Evolutionary conservation across 257 asterid species (phyloP).

Genomic region (Solanum megistacrolobum): DNA sequence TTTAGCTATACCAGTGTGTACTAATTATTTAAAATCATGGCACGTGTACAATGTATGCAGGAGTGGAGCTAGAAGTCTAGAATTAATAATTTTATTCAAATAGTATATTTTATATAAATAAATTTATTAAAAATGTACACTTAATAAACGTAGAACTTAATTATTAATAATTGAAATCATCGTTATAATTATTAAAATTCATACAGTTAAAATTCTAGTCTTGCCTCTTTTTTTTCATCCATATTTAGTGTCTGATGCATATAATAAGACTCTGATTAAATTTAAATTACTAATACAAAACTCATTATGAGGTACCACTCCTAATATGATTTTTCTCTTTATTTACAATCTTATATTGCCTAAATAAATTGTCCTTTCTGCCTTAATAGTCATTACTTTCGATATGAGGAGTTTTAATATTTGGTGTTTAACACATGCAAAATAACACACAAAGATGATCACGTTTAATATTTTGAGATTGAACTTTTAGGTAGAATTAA

Average conservation of each 20-base stretch:
- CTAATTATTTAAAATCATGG: background rate
- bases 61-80: background rate
- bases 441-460: background rate
- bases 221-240: too few species aligned
- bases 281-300: fast-evolving
- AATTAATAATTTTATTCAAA: background rate
- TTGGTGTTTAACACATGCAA: background rate
- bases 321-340: background rate
- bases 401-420: background rate
- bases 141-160: background rate
- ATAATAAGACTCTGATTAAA: fast-evolving
- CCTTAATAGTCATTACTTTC: background rate
- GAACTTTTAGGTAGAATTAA: background rate
- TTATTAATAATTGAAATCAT: too few species aligned
- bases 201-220: too few species aligned
- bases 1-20: background rate
- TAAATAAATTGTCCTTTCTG: background rate
- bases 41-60: background rate
- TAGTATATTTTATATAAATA: background rate
- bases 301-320: fast-evolving
- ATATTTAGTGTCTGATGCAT: fast-evolving
- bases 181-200: too few species aligned
- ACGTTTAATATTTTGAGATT: background rate
- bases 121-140: background rate
- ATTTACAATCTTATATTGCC: background rate